Conservation (phyloP, 257 asterid genomes). For the Solanum pimpinellifolium region DNA sequence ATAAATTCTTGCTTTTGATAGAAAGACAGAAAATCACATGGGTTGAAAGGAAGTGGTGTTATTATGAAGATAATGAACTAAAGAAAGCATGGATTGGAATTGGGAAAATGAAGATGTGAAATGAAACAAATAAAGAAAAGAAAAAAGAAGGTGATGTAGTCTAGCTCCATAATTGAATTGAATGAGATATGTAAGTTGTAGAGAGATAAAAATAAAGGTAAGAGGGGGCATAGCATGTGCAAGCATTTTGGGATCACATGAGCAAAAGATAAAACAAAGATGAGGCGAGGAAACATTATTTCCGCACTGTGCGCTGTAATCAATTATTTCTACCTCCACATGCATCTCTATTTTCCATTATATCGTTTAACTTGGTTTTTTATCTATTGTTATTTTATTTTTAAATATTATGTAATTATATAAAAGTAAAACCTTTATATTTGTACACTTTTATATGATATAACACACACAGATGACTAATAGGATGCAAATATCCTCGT, state of each 20-base stretch:
- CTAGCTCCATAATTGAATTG: conserved; percentile 13
- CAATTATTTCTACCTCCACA: conserved; percentile 11
- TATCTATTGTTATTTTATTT: too few species aligned
- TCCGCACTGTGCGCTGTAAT: conserved; percentile 13
- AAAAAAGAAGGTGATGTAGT: background rate
- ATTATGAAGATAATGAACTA: background rate
- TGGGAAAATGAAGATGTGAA: background rate
- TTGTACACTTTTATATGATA: fast-evolving
- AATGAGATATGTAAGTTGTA: background rate
- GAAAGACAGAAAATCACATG: background rate
- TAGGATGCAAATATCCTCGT: too few species aligned
- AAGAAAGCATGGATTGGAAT: background rate
- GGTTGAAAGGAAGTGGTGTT: background rate
- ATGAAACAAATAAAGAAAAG: background rate
- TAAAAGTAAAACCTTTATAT: too few species aligned
- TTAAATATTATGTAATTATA: too few species aligned
- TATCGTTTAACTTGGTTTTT: too few species aligned
- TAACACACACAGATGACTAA: too few species aligned
- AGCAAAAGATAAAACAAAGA: background rate
- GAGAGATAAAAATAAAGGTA: background rate
- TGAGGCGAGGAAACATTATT: background rate
- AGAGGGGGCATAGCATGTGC: conserved; percentile 17
- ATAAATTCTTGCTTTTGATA: background rate
- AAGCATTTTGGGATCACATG: conserved; percentile 14
- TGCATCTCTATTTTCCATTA: background rate